Evolutionary conservation across 805 yeast genomes (phyloP).

Genomic region (Kazachstania martiniae): DNA sequence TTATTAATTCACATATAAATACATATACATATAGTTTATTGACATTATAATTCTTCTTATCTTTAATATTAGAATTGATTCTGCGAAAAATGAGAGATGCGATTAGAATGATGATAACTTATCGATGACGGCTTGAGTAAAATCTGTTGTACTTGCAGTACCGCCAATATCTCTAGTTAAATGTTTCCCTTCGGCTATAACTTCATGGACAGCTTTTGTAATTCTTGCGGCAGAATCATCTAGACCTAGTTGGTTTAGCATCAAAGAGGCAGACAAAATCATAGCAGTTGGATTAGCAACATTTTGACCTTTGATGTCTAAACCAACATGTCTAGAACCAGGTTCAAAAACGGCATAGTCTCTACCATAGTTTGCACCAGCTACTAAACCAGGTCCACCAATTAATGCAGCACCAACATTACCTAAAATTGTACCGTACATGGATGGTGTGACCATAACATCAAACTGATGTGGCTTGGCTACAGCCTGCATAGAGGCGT

Average conservation of each 20-base stretch:
- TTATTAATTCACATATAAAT: too few species aligned
- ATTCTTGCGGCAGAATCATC: conserved; percentile 77
- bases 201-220: conserved; percentile 80
- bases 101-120: conserved; percentile 34
- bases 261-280: conserved; percentile 81
- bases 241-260: conserved; percentile 92
- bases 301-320: conserved; percentile 89
- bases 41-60: too few species aligned
- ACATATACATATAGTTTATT: too few species aligned
- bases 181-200: conserved; percentile 75
- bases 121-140: conserved; percentile 80
- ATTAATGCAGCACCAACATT: conserved; percentile 92
- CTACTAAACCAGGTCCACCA: conserved; percentile 98
- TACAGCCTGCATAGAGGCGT: conserved; percentile 98
- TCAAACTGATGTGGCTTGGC: conserved; percentile 97
- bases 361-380: conserved; percentile 97
- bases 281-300: conserved; percentile 97
- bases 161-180: conserved; percentile 93
- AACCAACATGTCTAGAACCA: conserved; percentile 98
- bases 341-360: conserved; percentile 98
- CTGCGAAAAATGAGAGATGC: too few species aligned
- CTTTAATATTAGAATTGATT: too few species aligned
- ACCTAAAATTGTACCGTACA: conserved; percentile 94
- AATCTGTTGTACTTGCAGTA: conserved; percentile 77
- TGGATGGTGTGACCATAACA: conserved; percentile 94